Percentiles rank a stretch among this genome's conserved stretches.
These are phyloP conservation scores for Trypanosoma platydactyli DNA, from an alignment of 208 protist species.

Conservation along the genomic window DNA sequence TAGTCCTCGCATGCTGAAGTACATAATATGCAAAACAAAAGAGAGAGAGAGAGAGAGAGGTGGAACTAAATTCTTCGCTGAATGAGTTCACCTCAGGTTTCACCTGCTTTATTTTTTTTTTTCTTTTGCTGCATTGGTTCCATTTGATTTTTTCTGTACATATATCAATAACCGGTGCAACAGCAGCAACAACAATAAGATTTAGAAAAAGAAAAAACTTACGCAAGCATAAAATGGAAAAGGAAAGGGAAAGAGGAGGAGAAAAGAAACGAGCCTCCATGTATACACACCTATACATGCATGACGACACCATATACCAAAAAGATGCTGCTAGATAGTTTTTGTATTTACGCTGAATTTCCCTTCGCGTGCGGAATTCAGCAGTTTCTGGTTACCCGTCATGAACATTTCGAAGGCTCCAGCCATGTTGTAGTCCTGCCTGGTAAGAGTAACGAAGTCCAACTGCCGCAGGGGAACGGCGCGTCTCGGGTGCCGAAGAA, in stretches of 20 bases:
- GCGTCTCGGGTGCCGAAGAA: slow-evolving; percentile 54
- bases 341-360: slow-evolving; percentile 18
- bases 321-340: neutral
- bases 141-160: no score
- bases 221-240: neutral
- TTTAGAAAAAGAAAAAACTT: slow-evolving; percentile 15
- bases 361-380: slow-evolving; percentile 36
- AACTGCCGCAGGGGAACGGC: slow-evolving; percentile 59
- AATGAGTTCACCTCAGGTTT: no score
- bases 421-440: slow-evolving; percentile 75
- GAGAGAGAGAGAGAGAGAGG: no score
- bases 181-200: slow-evolving; percentile 20
- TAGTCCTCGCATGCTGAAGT: no score
- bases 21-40: no score
- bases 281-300: neutral
- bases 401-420: slow-evolving; percentile 67
- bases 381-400: slow-evolving; percentile 41
- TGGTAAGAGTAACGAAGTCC: slow-evolving; percentile 80
- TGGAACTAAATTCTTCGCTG: no score
- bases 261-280: neutral
- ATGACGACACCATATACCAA: neutral
- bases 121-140: neutral
- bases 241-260: slow-evolving; percentile 8
- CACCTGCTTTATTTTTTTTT: slow-evolving; percentile 12
- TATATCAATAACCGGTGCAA: slow-evolving; percentile 5